Conservation (phyloP, 805 yeast genomes). For the Myxozyma mucilagina region DNA sequence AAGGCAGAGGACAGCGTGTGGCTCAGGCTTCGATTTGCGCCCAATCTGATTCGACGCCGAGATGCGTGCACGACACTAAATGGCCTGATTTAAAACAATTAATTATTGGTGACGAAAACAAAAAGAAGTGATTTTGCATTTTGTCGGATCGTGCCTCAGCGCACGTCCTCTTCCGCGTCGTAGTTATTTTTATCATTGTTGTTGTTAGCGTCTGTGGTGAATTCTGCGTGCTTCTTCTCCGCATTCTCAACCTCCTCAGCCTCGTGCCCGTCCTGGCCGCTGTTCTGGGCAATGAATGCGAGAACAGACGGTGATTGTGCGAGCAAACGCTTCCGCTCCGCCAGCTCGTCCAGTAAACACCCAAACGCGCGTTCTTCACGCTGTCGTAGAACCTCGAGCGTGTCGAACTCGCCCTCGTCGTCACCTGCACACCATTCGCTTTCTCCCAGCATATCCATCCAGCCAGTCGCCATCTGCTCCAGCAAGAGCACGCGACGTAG, state of each 20-base stretch:
- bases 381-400: conserved; percentile 15
- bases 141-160: not conserved
- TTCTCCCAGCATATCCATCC: conserved; percentile 13
- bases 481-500: conserved; percentile 22
- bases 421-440: conserved; percentile 1
- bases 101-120: too few species aligned
- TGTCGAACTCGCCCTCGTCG: conserved; percentile 1
- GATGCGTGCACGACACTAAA: too few species aligned
- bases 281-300: conserved; percentile 3
- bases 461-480: conserved; percentile 6
- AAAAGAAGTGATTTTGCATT: too few species aligned
- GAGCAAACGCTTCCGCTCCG: conserved; percentile 7
- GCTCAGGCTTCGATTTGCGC: not conserved
- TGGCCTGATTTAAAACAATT: too few species aligned
- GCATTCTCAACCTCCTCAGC: not conserved
- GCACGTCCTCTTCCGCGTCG: not conserved
- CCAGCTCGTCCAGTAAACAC: conserved; percentile 6
- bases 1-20: not conserved
- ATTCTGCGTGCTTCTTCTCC: not conserved
- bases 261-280: not conserved
- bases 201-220: not conserved
- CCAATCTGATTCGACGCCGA: not conserved
- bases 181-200: not conserved
- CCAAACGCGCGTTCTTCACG: conserved; percentile 22
- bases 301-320: conserved; percentile 11